A percentile compares a stretch with the other conserved stretches of the same genome.
These are phyloP conservation scores for Ogataea glucozyma DNA, from an alignment of 805 yeast species.

Conservation along the genomic window DNA sequence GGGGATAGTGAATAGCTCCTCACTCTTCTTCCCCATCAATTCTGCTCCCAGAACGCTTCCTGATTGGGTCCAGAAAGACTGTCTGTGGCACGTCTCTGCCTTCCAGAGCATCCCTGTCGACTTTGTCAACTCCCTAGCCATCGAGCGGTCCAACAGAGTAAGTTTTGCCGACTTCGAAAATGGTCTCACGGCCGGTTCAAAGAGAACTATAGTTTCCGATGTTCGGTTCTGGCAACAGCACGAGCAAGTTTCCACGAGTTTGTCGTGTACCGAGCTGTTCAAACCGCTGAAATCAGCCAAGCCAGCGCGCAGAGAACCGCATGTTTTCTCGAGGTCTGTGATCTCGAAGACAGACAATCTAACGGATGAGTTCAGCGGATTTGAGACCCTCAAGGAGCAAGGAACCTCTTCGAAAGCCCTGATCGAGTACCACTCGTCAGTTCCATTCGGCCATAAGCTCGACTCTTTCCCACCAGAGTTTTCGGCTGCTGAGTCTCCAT, in stretches of 20 bases:
- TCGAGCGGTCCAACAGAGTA: conserved; percentile 36
- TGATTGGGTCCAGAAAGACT: conserved; percentile 25
- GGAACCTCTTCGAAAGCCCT: conserved; percentile 25
- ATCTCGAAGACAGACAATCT: conserved; percentile 25
- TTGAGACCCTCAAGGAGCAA: conserved; percentile 11
- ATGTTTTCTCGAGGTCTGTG: conserved; percentile 31
- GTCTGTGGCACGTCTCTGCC: conserved; percentile 47
- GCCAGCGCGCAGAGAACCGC: conserved; percentile 1
- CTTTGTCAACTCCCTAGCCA: conserved; percentile 41
- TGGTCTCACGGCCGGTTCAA: conserved; percentile 42
- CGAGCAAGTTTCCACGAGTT: conserved; percentile 2
- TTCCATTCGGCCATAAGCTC: conserved; percentile 19
- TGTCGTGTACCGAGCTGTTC: conserved; percentile 8
- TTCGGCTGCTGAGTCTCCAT: conserved; percentile 9
- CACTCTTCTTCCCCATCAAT: conserved; percentile 57
- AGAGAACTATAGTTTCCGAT: conserved; percentile 33
- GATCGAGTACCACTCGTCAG: conserved; percentile 12
- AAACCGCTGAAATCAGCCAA: conserved; percentile 9
- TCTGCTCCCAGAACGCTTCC: conserved; percentile 27
- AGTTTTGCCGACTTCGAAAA: conserved; percentile 47
- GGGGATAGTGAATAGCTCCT: conserved; percentile 47
- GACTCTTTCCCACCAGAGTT: conserved; percentile 38
- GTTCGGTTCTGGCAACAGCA: conserved; percentile 10
- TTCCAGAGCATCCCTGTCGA: conserved; percentile 46
- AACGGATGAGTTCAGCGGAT: conserved; percentile 9